Percentiles rank a stretch among this genome's conserved stretches.
Conservation (phyloP, 2,329 filamentous ascomycete species). For the Aspergillus felis region DNA sequence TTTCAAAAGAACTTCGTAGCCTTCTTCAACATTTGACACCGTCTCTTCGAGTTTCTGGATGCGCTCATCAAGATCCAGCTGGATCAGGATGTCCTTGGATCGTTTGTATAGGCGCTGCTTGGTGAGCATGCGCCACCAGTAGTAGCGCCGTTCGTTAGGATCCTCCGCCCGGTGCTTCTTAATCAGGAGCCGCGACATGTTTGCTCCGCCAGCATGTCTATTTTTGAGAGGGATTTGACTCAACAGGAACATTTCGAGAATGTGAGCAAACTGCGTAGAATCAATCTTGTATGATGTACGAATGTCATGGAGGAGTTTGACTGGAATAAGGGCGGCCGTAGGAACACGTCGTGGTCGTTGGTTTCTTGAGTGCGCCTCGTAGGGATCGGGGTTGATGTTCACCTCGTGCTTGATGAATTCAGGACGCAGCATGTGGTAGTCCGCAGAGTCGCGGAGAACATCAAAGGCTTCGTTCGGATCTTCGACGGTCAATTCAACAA, state of each 20-base stretch:
- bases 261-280: constrained; percentile 57
- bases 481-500: constrained; percentile 84
- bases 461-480: constrained; percentile 76
- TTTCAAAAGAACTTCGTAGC: constrained; percentile 54
- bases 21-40: constrained; percentile 54
- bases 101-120: constrained; percentile 61
- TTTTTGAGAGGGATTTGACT: constrained; percentile 50
- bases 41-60: constrained; percentile 58
- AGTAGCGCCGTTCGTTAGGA: constrained; percentile 57
- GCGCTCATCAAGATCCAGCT: constrained; percentile 55
- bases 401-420: constrained; percentile 48
- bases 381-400: constrained; percentile 45
- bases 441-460: constrained; percentile 60
- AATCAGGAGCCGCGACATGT: constrained; percentile 50
- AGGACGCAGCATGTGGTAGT: constrained; percentile 54
- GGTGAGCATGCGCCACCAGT: constrained; percentile 61
- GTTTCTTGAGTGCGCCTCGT: constrained; percentile 29
- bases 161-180: constrained; percentile 46
- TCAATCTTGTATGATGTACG: constrained; percentile 55
- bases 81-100: constrained; percentile 56
- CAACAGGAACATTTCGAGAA: constrained; percentile 61
- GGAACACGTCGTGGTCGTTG: constrained; percentile 39
- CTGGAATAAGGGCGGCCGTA: constrained; percentile 54
- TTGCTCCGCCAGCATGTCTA: constrained; percentile 47
- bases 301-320: constrained; percentile 47